A percentile compares a stretch with the other conserved stretches of the same genome.
Evolutionary conservation across 768 basidiomycete genomes (phyloP).

Genomic region (Leucocoprinus sp.): DNA sequence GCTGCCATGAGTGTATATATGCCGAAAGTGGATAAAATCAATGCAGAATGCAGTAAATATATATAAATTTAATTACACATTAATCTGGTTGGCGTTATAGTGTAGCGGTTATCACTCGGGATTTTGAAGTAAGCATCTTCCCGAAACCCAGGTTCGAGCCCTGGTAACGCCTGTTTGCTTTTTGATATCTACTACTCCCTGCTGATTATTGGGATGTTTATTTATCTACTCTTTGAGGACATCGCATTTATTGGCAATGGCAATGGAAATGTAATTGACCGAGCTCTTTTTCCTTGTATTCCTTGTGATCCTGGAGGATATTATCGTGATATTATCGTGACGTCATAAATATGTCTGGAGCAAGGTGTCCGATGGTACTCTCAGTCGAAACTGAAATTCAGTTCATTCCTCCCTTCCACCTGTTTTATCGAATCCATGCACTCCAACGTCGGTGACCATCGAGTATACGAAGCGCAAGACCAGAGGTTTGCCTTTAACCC

Average conservation of each 20-base stretch:
- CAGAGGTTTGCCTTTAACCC: slow-evolving; percentile 31
- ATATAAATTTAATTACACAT: no score
- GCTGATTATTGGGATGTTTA: not conserved
- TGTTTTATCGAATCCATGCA: slow-evolving; percentile 30
- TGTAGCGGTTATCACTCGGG: slow-evolving; percentile 19
- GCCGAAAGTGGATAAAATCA: not conserved
- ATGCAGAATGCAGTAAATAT: no score
- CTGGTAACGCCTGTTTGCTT: slow-evolving; percentile 13
- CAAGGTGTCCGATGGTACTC: not conserved
- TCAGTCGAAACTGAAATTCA: not conserved
- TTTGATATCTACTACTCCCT: not conserved
- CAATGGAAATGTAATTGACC: no score
- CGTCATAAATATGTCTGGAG: not conserved
- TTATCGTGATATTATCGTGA: not conserved
- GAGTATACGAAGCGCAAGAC: slow-evolving; percentile 39
- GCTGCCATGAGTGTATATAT: slow-evolving; percentile 5
- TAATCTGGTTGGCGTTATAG: slow-evolving; percentile 17
- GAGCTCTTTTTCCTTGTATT: no score
- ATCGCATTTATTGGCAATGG: no score
- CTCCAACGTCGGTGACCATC: slow-evolving; percentile 41
- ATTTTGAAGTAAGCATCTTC: slow-evolving; percentile 14
- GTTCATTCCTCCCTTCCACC: not conserved
- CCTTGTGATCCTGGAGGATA: not conserved
- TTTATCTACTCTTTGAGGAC: not conserved
- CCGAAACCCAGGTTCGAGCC: slow-evolving; percentile 17